Percentiles rank a stretch among this genome's conserved stretches.
Evolutionary conservation across 1,284 basidiomycete species (phyloP).

Genomic region (Tilletia indica): DNA sequence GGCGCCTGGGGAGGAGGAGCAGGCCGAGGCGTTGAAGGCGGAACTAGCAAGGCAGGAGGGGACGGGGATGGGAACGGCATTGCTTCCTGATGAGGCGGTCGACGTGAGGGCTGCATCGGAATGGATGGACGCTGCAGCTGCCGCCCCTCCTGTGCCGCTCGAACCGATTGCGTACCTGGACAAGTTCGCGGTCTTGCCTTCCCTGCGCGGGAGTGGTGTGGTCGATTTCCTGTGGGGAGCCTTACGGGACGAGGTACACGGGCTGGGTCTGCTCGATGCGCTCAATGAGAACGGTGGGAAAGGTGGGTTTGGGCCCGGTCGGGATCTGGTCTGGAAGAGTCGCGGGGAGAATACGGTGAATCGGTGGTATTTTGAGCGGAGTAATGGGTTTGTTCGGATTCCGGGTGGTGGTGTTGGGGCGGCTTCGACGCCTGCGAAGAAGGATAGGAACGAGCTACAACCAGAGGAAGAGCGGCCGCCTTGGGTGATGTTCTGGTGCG

Average conservation of each 20-base stretch:
- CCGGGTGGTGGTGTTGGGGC: constrained; percentile 33
- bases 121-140: background rate
- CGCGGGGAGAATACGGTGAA: constrained; percentile 92
- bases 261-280: constrained; percentile 86
- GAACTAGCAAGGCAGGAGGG: background rate
- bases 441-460: background rate
- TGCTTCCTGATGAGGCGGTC: background rate
- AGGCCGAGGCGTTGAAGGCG: constrained; percentile 8
- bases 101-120: background rate
- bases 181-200: constrained; percentile 95
- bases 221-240: constrained; percentile 99
- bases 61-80: background rate
- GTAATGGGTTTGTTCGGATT: constrained; percentile 81
- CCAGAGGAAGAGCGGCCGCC: constrained; percentile 58
- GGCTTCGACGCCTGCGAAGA: constrained; percentile 24
- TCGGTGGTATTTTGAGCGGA: constrained; percentile 98
- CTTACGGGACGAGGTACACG: constrained; percentile 95
- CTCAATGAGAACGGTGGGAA: constrained; percentile 82
- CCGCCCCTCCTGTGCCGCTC: background rate
- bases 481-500: constrained; percentile 98
- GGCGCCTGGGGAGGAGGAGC: constrained; percentile 36
- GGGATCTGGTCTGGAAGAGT: constrained; percentile 92
- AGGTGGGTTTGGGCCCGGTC: constrained; percentile 84
- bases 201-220: constrained; percentile 93
- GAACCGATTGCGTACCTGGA: constrained; percentile 82